These are phyloP conservation scores for Saprolegnia parasitica DNA, from an alignment of 352 stramenopile species.

Conservation along the genomic window DNA sequence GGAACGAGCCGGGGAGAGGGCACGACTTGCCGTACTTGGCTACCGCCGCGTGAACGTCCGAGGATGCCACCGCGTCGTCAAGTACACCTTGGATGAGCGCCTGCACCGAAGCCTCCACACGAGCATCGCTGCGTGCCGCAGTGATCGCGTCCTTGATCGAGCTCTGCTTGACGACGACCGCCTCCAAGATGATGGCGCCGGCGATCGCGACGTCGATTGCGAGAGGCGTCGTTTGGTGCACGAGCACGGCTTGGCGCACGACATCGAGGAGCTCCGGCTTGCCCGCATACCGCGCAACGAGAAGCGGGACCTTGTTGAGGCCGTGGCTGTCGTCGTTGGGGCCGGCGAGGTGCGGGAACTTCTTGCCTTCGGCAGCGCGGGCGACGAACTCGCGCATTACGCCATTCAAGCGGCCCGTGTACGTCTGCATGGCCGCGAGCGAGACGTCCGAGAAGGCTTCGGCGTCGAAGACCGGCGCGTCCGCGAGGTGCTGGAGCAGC, in stretches of 20 bases:
- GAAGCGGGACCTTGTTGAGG: constrained; percentile 50
- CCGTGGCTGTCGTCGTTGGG: constrained; percentile 56
- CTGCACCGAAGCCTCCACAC: constrained; percentile 36
- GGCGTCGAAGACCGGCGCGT: constrained; percentile 42
- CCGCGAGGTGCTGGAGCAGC: constrained; percentile 49
- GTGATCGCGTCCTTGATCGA: constrained; percentile 38
- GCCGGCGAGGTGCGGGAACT: constrained; percentile 47
- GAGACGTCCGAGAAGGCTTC: constrained; percentile 38
- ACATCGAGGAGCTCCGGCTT: constrained; percentile 41
- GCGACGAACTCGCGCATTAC: constrained; percentile 63
- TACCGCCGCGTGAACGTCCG: constrained; percentile 43
- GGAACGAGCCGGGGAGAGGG: constrained; percentile 46
- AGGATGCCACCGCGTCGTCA: constrained; percentile 40
- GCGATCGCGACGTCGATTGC: constrained; percentile 49
- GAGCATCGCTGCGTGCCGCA: constrained; percentile 38
- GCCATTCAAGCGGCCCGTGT: constrained; percentile 54
- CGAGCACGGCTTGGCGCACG: constrained; percentile 41
- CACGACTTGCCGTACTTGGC: constrained; percentile 57
- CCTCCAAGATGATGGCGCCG: constrained; percentile 45
- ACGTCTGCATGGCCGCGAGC: constrained; percentile 52
- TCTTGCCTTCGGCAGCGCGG: constrained; percentile 57
- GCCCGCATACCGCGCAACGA: constrained; percentile 51
- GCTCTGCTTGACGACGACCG: constrained; percentile 38
- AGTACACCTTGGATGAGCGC: constrained; percentile 42
- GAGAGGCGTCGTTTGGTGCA: constrained; percentile 53